phyloP scores from a whole-genome alignment of 73 alveolate genomes.

The Tetrahymena malaccensis region DNA sequence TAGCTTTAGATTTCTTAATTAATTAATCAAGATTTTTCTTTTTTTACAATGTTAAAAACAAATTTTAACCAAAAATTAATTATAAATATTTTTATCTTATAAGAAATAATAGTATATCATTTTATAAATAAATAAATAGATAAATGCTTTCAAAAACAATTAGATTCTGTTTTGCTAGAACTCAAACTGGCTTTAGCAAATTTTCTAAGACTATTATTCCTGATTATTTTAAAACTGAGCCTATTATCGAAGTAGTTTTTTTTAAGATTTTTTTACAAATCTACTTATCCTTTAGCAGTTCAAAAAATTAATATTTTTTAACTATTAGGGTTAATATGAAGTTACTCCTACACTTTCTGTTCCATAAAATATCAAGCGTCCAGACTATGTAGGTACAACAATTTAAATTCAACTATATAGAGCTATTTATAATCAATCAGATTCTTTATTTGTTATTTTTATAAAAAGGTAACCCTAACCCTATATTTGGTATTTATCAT shows the following conservation, averaged over 20 bases:
- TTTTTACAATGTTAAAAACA: neutral
- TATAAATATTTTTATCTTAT: neutral
- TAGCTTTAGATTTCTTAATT: neutral
- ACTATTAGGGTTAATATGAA: slow-evolving; percentile 23
- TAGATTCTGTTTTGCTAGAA: neutral
- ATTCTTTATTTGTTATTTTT: too few species aligned
- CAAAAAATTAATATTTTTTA: too few species aligned
- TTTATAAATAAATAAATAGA: neutral
- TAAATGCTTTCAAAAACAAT: neutral
- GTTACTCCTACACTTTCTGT: slow-evolving; percentile 21
- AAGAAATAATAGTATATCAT: neutral
- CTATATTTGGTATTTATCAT: slow-evolving; percentile 20
- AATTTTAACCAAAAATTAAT: neutral
- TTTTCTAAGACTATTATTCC: neutral
- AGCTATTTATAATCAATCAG: neutral
- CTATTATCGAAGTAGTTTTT: neutral
- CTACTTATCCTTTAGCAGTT: neutral
- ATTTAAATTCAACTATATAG: neutral
- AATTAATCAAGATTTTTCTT: neutral
- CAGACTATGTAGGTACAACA: slow-evolving; percentile 1
- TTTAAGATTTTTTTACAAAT: neutral
- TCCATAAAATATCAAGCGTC: slow-evolving; percentile 7
- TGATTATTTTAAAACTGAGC: neutral
- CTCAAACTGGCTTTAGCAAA: neutral
- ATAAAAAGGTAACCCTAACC: neutral